These are phyloP conservation scores for Lumnitzera racemosa DNA, from an alignment of 345 rosid species.

Conservation along the genomic window DNA sequence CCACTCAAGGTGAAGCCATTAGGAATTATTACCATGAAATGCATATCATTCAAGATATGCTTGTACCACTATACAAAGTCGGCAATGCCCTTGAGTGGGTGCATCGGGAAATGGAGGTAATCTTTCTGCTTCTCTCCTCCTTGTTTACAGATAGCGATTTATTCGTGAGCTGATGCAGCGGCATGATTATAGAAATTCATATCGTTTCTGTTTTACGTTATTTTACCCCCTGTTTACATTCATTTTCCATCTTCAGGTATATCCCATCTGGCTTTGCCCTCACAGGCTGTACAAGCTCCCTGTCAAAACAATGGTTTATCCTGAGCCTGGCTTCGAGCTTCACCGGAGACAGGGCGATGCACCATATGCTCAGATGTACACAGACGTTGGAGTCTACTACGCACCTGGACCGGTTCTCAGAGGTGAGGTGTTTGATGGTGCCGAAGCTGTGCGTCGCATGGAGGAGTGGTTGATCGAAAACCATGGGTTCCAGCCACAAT, in stretches of 20 bases:
- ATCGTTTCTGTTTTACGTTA: too few relatives aligned
- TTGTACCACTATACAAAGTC: constrained; percentile 94
- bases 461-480: constrained; percentile 95
- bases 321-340: constrained; percentile 91
- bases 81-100: constrained; percentile 96
- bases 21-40: constrained; percentile 95
- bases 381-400: constrained; percentile 93
- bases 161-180: too few relatives aligned
- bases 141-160: neutral
- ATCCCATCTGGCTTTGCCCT: constrained; percentile 97
- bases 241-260: constrained; percentile 38
- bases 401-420: constrained; percentile 90
- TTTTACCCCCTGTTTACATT: too few relatives aligned
- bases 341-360: constrained; percentile 89
- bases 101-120: constrained; percentile 94
- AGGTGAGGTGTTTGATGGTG: constrained; percentile 86
- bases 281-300: constrained; percentile 88
- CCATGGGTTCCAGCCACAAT: constrained; percentile 93
- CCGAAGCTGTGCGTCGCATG: constrained; percentile 76
- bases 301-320: constrained; percentile 79
- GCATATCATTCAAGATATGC: constrained; percentile 99
- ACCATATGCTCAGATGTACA: constrained; percentile 86
- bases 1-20: constrained; percentile 97
- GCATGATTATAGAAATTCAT: too few relatives aligned
- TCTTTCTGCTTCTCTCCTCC: neutral